phyloP scores from a whole-genome alignment of 768 basidiomycete genomes.

The Dentipellis sp. region DNA sequence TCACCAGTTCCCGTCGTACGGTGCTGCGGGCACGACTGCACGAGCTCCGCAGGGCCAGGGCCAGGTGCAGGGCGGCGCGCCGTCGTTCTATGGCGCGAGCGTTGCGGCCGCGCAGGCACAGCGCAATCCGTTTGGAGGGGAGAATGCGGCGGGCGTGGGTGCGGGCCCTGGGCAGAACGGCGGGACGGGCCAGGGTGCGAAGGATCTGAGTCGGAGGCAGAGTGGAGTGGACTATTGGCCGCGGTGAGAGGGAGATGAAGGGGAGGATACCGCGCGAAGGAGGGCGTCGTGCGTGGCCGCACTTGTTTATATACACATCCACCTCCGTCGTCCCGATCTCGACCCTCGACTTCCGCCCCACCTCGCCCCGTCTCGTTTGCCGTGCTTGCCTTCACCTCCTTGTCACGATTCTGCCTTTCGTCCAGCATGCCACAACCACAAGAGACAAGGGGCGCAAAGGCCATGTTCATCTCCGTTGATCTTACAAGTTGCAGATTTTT shows the following conservation, averaged over 20 bases:
- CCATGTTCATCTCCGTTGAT: neutral
- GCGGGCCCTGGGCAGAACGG: slow-evolving; percentile 25
- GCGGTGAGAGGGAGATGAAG: slow-evolving; percentile 39
- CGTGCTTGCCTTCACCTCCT: no score
- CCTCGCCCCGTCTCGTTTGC: no score
- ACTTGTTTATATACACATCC: neutral
- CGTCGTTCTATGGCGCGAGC: slow-evolving; percentile 65
- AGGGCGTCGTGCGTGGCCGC: neutral
- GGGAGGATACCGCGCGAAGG: neutral
- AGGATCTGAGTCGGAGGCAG: slow-evolving; percentile 36
- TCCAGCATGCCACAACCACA: no score
- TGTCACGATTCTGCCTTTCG: no score
- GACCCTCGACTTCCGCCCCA: neutral
- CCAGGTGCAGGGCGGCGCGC: slow-evolving; percentile 40
- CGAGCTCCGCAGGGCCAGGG: slow-evolving; percentile 33
- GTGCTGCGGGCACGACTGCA: slow-evolving; percentile 20
- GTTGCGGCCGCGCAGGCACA: slow-evolving; percentile 35
- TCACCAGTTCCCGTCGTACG: slow-evolving; percentile 49
- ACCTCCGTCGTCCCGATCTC: neutral
- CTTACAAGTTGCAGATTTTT: slow-evolving; percentile 8
- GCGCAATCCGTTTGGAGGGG: slow-evolving; percentile 26
- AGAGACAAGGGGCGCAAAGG: neutral
- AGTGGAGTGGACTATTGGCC: slow-evolving; percentile 71
- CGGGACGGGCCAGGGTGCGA: slow-evolving; percentile 30
- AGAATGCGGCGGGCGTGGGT: slow-evolving; percentile 7